Conservation (phyloP, 768 basidiomycete species). For the Kondoa subrosea region DNA sequence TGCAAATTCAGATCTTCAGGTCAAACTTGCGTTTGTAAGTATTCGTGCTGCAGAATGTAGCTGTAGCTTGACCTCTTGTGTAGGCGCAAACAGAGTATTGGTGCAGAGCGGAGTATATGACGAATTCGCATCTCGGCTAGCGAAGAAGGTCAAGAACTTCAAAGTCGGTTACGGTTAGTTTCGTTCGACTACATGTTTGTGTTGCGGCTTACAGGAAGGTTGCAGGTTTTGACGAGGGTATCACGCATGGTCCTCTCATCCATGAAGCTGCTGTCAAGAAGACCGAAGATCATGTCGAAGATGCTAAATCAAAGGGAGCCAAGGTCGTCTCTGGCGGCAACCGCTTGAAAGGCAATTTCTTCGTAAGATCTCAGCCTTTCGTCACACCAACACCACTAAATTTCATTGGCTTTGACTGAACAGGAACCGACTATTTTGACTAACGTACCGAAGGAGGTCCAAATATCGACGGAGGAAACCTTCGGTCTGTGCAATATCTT, state of each 20-base stretch:
- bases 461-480: constrained; percentile 65
- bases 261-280: constrained; percentile 72
- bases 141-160: constrained; percentile 41
- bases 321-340: constrained; percentile 81
- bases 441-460: constrained; percentile 55
- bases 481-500: constrained; percentile 44
- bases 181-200: constrained; percentile 30
- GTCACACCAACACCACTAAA: too few relatives aligned
- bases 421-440: constrained; percentile 70
- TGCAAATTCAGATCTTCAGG: constrained; percentile 41
- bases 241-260: constrained; percentile 85
- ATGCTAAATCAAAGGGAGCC: constrained; percentile 70
- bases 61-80: constrained; percentile 33
- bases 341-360: constrained; percentile 36
- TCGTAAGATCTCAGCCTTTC: too few relatives aligned
- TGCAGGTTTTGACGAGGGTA: constrained; percentile 8
- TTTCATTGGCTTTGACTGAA: too few relatives aligned
- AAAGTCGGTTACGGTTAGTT: constrained; percentile 69
- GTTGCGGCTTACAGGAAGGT: background rate
- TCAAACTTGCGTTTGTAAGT: constrained; percentile 44
- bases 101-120: constrained; percentile 74
- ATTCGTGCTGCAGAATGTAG: background rate
- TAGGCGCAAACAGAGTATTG: constrained; percentile 79
- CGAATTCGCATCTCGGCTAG: constrained; percentile 72
- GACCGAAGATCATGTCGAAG: constrained; percentile 66